Evolutionary conservation across 306 rosid genomes (phyloP).

Genomic region (Rosa multiflora): DNA sequence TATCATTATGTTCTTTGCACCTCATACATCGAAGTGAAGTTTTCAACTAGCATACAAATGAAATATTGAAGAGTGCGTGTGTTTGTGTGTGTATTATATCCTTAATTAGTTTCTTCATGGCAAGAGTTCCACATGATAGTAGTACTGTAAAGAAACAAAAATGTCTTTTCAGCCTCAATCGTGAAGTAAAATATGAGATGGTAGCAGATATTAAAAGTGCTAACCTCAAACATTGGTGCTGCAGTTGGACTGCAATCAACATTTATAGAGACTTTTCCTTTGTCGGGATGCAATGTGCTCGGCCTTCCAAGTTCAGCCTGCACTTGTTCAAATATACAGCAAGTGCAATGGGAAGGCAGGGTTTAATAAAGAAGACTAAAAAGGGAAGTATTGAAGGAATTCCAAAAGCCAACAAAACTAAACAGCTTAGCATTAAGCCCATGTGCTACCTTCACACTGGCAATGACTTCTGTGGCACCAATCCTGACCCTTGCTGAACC

Average conservation of each 20-base stretch:
- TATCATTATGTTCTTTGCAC: background rate
- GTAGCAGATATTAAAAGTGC: background rate
- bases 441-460: conserved; percentile 74
- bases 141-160: background rate
- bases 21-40: background rate
- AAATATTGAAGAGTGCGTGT: background rate
- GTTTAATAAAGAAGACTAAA: background rate
- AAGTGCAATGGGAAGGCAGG: background rate
- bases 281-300: conserved; percentile 55
- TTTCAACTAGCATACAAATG: background rate
- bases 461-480: conserved; percentile 82
- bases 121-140: background rate
- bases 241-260: conserved; percentile 22
- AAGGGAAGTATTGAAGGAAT: background rate
- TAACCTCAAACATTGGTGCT: conserved; percentile 17
- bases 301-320: conserved; percentile 98
- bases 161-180: background rate
- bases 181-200: background rate
- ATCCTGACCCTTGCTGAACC: conserved; percentile 85
- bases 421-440: conserved; percentile 6
- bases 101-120: background rate
- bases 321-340: conserved; percentile 24
- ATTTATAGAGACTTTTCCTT: conserved; percentile 54
- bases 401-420: background rate
- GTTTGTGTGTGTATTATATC: background rate